Conservation (phyloP, 768 basidiomycete species). For the Tulasnella sp. region DNA sequence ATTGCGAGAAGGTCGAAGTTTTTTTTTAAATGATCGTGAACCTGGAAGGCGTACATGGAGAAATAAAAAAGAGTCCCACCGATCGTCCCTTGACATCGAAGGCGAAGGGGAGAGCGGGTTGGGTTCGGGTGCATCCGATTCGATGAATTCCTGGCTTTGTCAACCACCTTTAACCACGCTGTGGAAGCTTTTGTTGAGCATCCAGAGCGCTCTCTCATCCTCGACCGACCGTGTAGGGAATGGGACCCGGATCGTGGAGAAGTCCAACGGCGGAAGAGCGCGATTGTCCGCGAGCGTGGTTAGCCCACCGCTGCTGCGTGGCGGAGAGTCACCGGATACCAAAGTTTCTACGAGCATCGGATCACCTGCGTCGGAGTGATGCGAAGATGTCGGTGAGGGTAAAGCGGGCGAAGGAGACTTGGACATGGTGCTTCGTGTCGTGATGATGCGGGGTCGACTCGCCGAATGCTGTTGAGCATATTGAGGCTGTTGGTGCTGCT, state of each 20-base stretch:
- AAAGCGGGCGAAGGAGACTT: too few species aligned
- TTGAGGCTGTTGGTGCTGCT: too few species aligned
- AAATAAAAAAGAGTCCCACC: background rate
- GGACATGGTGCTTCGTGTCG: too few species aligned
- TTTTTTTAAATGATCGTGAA: background rate
- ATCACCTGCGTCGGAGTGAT: too few species aligned
- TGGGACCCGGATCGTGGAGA: background rate
- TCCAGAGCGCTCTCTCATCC: slow-evolving; percentile 12
- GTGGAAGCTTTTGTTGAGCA: slow-evolving; percentile 4
- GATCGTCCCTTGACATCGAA: background rate
- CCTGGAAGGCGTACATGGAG: background rate
- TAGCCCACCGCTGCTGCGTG: background rate
- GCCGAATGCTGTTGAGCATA: too few species aligned
- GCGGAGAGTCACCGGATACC: too few species aligned
- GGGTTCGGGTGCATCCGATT: too few species aligned
- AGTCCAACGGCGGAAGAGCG: slow-evolving; percentile 8
- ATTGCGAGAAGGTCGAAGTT: background rate
- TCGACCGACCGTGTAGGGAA: slow-evolving; percentile 2
- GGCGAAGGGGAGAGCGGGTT: background rate
- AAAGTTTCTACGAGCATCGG: too few species aligned
- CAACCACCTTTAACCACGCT: background rate
- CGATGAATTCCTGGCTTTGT: background rate
- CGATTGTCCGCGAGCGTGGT: slow-evolving; percentile 9
- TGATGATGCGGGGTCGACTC: too few species aligned
- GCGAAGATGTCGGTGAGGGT: too few species aligned